phyloP scores from a whole-genome alignment of 1,284 basidiomycete genomes.

The Apiotrichum domesticum region DNA sequence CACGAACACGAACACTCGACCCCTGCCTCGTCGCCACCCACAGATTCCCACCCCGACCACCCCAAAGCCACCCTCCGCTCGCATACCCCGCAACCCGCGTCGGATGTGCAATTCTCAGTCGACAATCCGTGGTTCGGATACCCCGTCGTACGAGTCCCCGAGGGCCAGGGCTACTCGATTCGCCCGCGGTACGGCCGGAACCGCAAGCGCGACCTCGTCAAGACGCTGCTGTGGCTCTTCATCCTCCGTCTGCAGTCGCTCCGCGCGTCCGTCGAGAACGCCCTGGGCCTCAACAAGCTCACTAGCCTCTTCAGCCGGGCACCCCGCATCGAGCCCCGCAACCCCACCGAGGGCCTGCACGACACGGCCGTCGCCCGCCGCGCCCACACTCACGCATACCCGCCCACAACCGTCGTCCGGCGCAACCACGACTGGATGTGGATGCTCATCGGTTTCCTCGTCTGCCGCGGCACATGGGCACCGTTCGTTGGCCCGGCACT shows the following conservation, averaged over 20 bases:
- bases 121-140: slow-evolving; percentile 47
- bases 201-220: slow-evolving; percentile 45
- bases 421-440: slow-evolving; percentile 38
- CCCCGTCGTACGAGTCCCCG: slow-evolving; percentile 32
- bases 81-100: not conserved
- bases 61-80: not conserved
- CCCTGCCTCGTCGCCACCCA: not conserved
- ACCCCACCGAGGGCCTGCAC: slow-evolving; percentile 4
- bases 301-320: not conserved
- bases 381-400: slow-evolving; percentile 1
- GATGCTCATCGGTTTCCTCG: slow-evolving; percentile 40
- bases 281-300: slow-evolving; percentile 24
- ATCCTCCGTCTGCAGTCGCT: slow-evolving; percentile 39
- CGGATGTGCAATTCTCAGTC: slow-evolving; percentile 14
- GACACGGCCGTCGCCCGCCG: slow-evolving; percentile 2
- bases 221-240: slow-evolving; percentile 46
- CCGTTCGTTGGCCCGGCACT: slow-evolving; percentile 23
- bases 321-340: not conserved
- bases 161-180: slow-evolving; percentile 21
- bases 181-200: slow-evolving; percentile 38
- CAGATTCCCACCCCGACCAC: too few species aligned
- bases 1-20: not conserved
- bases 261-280: slow-evolving; percentile 32
- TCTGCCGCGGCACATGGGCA: slow-evolving; percentile 42
- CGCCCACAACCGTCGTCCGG: not conserved